A percentile compares a stretch with the other conserved stretches of the same genome.
Conservation (phyloP, 1,284 basidiomycete species). For the Tranzscheliella williamsii region DNA sequence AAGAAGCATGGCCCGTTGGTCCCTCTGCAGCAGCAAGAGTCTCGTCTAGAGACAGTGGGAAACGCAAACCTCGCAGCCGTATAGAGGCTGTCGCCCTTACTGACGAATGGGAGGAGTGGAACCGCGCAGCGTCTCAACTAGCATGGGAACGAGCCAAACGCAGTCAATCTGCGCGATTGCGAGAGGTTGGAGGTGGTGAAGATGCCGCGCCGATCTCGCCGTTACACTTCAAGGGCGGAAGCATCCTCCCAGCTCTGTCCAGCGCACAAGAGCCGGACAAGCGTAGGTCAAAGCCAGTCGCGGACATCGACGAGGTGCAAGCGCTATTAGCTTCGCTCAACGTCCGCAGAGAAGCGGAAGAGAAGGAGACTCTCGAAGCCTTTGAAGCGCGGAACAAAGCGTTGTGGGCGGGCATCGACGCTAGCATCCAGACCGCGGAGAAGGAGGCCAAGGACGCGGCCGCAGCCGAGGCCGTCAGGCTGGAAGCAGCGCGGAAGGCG, state of each 20-base stretch:
- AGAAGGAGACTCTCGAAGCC: constrained; percentile 40
- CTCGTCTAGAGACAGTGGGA: neutral
- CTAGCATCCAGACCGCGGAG: constrained; percentile 51
- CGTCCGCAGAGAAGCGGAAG: constrained; percentile 38
- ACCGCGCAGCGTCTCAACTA: constrained; percentile 14
- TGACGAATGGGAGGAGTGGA: constrained; percentile 43
- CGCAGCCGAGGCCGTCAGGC: constrained; percentile 41
- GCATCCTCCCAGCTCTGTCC: neutral
- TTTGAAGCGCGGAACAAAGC: constrained; percentile 52
- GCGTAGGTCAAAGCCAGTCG: neutral
- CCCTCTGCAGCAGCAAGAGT: neutral
- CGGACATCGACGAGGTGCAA: constrained; percentile 45
- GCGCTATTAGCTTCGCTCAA: constrained; percentile 42
- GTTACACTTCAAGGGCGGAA: neutral
- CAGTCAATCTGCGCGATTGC: neutral
- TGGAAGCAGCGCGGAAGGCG: constrained; percentile 38
- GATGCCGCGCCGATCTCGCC: neutral
- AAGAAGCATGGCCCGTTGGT: constrained; percentile 21
- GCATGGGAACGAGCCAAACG: constrained; percentile 16
- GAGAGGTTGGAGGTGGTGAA: neutral
- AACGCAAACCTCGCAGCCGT: neutral
- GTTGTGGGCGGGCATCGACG: constrained; percentile 57
- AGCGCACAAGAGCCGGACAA: neutral
- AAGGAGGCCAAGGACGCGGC: constrained; percentile 28
- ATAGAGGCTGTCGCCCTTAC: neutral